Conservation (phyloP, 169 alveolate species). For the Prorocentrum cordatum region DNA sequence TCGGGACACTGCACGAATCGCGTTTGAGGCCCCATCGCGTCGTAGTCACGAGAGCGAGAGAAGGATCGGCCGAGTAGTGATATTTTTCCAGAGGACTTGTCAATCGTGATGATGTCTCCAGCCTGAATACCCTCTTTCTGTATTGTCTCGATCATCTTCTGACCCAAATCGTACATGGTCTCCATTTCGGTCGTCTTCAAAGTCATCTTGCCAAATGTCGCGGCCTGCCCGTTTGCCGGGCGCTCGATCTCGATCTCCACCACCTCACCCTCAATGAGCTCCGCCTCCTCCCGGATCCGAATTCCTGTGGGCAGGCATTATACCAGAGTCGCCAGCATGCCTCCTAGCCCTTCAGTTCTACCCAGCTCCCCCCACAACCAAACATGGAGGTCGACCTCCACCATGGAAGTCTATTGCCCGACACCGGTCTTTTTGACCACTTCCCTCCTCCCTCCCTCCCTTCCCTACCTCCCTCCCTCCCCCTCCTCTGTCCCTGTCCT, state of each 20-base stretch:
- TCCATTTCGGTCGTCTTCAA: slow-evolving; percentile 98
- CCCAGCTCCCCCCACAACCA: too few species aligned
- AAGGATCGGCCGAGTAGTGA: slow-evolving; percentile 94
- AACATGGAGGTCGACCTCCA: too few species aligned
- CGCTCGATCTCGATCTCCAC: slow-evolving; percentile 96
- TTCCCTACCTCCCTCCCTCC: too few species aligned
- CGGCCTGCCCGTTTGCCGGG: slow-evolving; percentile 72
- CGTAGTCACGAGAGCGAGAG: slow-evolving; percentile 85
- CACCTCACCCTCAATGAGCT: slow-evolving; percentile 98
- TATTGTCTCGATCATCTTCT: slow-evolving; percentile 69
- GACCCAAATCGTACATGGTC: slow-evolving; percentile 86
- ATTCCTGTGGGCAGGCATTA: slow-evolving; percentile 97
- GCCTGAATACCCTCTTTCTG: slow-evolving; percentile 81
- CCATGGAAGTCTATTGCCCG: too few species aligned
- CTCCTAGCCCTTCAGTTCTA: slow-evolving; percentile 71
- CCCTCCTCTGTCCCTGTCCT: too few species aligned
- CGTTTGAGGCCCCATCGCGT: slow-evolving; percentile 94
- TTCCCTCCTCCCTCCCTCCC: too few species aligned
- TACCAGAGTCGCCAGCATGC: too few species aligned
- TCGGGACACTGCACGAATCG: slow-evolving; percentile 93
- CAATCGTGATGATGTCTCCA: slow-evolving; percentile 92
- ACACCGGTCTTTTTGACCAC: too few species aligned
- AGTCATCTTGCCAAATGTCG: slow-evolving; percentile 75
- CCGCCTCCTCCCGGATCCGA: slow-evolving; percentile 96
- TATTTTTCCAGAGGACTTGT: slow-evolving; percentile 93